These are phyloP conservation scores for Beauveria medogensis DNA, from an alignment of 2,329 filamentous ascomycete species.

Conservation along the genomic window DNA sequence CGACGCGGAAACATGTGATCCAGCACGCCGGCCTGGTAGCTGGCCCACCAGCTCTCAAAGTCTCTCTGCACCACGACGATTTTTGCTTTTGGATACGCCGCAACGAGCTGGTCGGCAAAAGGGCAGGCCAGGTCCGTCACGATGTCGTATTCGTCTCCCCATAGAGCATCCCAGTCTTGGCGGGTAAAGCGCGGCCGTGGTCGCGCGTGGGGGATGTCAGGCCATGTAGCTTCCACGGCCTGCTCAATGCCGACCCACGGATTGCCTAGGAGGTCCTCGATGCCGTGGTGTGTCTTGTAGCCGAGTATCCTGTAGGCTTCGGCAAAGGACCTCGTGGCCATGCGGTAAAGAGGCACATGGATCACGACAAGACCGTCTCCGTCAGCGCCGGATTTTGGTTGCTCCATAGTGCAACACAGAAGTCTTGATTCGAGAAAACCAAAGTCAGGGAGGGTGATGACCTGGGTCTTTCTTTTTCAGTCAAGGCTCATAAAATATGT, in stretches of 20 bases:
- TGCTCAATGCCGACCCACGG: background rate
- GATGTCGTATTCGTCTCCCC: slow-evolving; percentile 18
- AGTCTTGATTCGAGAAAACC: no score
- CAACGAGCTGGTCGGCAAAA: slow-evolving; percentile 19
- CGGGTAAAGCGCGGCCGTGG: slow-evolving; percentile 12
- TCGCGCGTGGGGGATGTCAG: slow-evolving; percentile 11
- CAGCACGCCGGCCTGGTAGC: slow-evolving; percentile 17
- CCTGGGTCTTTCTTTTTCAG: no score
- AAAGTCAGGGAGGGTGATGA: no score
- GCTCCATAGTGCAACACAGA: background rate
- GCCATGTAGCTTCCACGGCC: slow-evolving; percentile 7
- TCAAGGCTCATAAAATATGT: no score
- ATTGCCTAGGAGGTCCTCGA: background rate
- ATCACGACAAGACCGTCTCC: slow-evolving; percentile 6
- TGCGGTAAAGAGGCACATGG: slow-evolving; percentile 11
- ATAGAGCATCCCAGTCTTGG: slow-evolving; percentile 19
- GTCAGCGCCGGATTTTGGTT: background rate
- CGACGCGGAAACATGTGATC: slow-evolving; percentile 14
- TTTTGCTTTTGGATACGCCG: slow-evolving; percentile 22
- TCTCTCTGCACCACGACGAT: slow-evolving; percentile 22
- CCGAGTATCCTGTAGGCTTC: slow-evolving; percentile 12
- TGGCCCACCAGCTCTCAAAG: slow-evolving; percentile 17
- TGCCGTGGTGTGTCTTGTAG: slow-evolving; percentile 14
- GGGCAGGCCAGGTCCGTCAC: slow-evolving; percentile 19
- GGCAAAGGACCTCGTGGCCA: slow-evolving; percentile 10